Percentiles rank a stretch among this genome's conserved stretches.
Evolutionary conservation across 228 moss, liverwort and hornwort genomes (phyloP).

Genomic region (Sphagnum magellanicum): DNA sequence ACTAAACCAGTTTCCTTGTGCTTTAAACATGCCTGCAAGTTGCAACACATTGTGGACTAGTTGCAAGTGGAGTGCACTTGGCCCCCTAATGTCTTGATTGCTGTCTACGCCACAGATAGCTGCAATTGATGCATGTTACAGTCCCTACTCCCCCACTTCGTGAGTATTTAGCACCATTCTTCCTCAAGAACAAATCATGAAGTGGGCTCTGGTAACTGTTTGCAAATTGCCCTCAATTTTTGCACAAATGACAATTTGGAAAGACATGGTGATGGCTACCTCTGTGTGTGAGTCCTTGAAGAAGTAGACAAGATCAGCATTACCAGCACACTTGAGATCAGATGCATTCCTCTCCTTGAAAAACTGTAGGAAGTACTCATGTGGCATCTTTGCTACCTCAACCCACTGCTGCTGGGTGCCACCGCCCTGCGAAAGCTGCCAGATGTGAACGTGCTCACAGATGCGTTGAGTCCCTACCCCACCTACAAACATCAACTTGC

Average conservation of each 20-base stretch:
- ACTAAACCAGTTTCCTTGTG: background rate
- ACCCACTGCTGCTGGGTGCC: slow-evolving; percentile 23
- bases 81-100: no score
- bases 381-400: slow-evolving; percentile 43
- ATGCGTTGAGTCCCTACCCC: slow-evolving; percentile 38
- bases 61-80: no score
- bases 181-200: no score
- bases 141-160: no score
- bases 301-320: slow-evolving; percentile 40
- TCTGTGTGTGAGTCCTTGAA: slow-evolving; percentile 53
- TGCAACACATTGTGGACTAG: no score
- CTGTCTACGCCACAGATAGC: no score
- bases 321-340: slow-evolving; percentile 50
- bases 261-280: slow-evolving; percentile 8
- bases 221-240: no score
- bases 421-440: slow-evolving; percentile 28
- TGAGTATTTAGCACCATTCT: no score
- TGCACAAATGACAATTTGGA: no score
- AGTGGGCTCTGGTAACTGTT: no score
- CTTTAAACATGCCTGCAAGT: background rate
- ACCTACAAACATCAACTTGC: slow-evolving; percentile 34
- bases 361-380: slow-evolving; percentile 35
- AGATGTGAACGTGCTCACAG: slow-evolving; percentile 40
- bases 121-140: no score
- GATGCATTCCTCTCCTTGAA: slow-evolving; percentile 42